Base-by-base conservation (phyloP, 225 moss, liverwort and hornwort genomes). In the Neckera pumila region DNA sequence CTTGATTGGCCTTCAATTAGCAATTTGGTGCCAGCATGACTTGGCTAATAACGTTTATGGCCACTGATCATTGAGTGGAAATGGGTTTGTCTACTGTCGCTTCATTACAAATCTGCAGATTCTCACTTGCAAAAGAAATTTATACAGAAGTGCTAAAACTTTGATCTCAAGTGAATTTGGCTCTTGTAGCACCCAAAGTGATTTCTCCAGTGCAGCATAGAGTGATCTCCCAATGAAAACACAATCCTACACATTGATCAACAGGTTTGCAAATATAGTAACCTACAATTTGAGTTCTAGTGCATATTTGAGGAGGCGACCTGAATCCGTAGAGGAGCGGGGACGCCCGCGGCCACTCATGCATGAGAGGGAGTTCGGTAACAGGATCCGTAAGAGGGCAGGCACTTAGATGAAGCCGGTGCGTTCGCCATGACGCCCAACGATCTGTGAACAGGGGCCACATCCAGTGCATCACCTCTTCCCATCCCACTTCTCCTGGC, bases 381-480 rank as follows among this genome's bases (percentile, higher is more conserved):
- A 98, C 95, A 79, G 97, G 98, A 86, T 98, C 98, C 45, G 97
- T 96, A 60, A 98, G 93, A 64, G 98, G 98, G 89, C 94, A 97
- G 62, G 95, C 92, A 87, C 96, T 96, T 36, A 98, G 90, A 87
- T 94, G 97, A 76, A 98, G 94, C 85, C 87, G 86, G 15, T 90
- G 74, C 28, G 92, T 86, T 82, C 98, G 95, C 98, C 97, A 98
- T 8, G 83, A 88, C 49, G 95, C 92, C 98, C 98, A 98, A 66
- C 96, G 95, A 83, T 93, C 93, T 22, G 94, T 96, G 89, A 98
- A 98, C 58, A 98, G 85, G 40, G 98, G 97, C 98, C 98, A 98
- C 97, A 98, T 98, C 98, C 97, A 97, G 84, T 98, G 98, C 90
- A 93, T 95, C 21, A 98, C 90, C 89, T 98, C 97, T 72, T 88